Evolutionary conservation across 306 rosid genomes (phyloP).

Genomic region (Begonia loranthoides): DNA sequence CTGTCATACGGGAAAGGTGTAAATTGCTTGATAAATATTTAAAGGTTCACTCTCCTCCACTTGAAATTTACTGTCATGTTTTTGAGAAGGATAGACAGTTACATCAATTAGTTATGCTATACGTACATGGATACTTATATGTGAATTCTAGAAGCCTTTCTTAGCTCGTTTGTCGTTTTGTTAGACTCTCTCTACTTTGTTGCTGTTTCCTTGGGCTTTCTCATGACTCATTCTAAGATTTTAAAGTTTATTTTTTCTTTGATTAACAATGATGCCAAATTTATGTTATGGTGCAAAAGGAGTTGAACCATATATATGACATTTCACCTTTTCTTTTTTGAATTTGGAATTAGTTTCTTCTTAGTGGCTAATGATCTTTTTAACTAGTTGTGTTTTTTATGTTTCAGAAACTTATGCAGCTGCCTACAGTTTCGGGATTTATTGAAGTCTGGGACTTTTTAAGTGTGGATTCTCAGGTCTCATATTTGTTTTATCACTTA

Average conservation of each 20-base stretch:
- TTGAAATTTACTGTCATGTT: no score
- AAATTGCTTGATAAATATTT: slow-evolving; percentile 66
- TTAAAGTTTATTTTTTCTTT: not conserved
- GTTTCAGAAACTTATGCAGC: slow-evolving; percentile 79
- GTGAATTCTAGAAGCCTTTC: no score
- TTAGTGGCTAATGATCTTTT: slow-evolving; percentile 13
- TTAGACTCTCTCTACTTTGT: no score
- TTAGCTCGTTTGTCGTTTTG: no score
- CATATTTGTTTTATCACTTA: slow-evolving; percentile 12
- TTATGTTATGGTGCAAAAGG: no score
- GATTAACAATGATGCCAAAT: no score
- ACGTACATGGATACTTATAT: no score
- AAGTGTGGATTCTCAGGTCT: slow-evolving; percentile 97
- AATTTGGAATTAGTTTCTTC: slow-evolving; percentile 1
- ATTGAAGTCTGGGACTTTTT: slow-evolving; percentile 99
- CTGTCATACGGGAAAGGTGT: slow-evolving; percentile 81
- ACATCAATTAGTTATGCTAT: no score
- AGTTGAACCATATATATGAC: no score
- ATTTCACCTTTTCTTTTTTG: not conserved
- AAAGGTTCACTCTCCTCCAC: slow-evolving; percentile 35
- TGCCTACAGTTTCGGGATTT: slow-evolving; percentile 90
- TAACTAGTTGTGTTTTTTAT: slow-evolving; percentile 12
- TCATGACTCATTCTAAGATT: not conserved
- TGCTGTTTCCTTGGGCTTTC: no score
- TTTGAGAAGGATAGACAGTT: no score